Percentiles rank a stretch among this genome's conserved stretches.
These are phyloP conservation scores for Astragalus glycyphyllos DNA, from an alignment of 306 rosid genomes.

Conservation along the genomic window DNA sequence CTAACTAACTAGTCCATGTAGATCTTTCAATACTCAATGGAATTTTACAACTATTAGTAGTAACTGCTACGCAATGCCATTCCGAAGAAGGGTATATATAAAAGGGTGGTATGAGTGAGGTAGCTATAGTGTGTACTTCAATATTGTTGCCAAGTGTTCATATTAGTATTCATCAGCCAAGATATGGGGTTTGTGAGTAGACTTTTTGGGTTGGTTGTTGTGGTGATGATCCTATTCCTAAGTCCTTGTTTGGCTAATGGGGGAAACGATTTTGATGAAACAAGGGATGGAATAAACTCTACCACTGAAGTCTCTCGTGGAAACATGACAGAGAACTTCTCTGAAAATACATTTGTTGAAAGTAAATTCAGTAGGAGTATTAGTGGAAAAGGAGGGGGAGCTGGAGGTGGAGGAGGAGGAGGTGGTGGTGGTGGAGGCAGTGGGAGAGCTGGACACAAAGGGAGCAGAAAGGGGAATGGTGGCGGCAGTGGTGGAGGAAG, in stretches of 20 bases:
- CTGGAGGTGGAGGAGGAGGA: neutral
- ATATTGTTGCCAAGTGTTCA: no score
- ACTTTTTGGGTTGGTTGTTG: slow-evolving; percentile 26
- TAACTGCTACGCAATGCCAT: slow-evolving; percentile 11
- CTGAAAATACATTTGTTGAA: slow-evolving; percentile 9
- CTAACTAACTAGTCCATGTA: neutral
- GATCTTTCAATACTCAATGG: neutral
- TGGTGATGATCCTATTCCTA: neutral
- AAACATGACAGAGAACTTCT: slow-evolving; percentile 17
- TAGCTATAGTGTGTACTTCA: no score
- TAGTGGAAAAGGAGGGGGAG: slow-evolving; percentile 24
- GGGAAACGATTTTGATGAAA: slow-evolving; percentile 2
- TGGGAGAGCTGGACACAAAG: neutral
- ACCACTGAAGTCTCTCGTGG: neutral
- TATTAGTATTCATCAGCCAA: neutral
- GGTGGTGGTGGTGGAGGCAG: slow-evolving; percentile 18
- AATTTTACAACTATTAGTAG: no score
- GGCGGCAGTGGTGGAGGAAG: neutral
- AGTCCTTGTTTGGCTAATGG: slow-evolving; percentile 47
- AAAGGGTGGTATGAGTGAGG: slow-evolving; percentile 23
- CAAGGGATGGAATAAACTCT: slow-evolving; percentile 10
- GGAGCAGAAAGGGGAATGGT: neutral
- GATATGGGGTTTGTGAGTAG: slow-evolving; percentile 29
- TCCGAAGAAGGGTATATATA: slow-evolving; percentile 31
- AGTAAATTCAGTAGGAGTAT: slow-evolving; percentile 20